Evolutionary conservation across 2,329 filamentous ascomycete genomes (phyloP), one percentile per base, ranked within the genome.

Genomic region (Aureobasidium lini): DNA sequence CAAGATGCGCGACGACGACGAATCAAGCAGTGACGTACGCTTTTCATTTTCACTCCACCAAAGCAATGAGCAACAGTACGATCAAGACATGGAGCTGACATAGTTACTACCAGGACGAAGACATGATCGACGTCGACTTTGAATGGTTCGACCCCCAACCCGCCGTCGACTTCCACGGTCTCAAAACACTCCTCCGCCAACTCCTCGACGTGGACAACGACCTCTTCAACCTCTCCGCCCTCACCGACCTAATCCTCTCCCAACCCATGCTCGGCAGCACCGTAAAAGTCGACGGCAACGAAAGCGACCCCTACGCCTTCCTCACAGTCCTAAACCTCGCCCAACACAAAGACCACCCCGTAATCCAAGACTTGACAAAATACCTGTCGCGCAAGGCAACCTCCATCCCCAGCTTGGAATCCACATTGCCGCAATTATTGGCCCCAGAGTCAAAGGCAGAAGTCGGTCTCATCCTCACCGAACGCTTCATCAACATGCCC

Each of bases 71-170:
- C 34, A 43, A 29, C n/a, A 23, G 10, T 9, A 2, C 15, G 6
- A 3, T 13, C 42, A 11, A 49, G 2, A 31, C 23, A 11, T 4
- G 8, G 23, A 16, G 60, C 54, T 65, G n/a, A 60, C 7, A 3
- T 4, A 40, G n/a, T 39, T 54, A 52, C 40, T 6, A 16, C 13
- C 61, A 95, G 89, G 90, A 96, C 69, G 88, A 91, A 69, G 89
- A 96, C 71, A 88, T 93, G 72, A 85, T 99, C 65, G 87, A 97
- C 70, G 91, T 97, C 60, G 93, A 97, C 65, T 99, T 99, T 69
- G 94, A 99, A 77, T 97, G 91, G 89, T 99, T 97, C 78, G 95
- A 96, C 75, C 95, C 93, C 63, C 87, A 94, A 67, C 81, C 89
- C 1, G 84, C 88, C 7, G 82, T 95, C 67, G 94, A 99, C 74